Evolutionary conservation across 1,284 basidiomycete genomes (phyloP).

Genomic region (Ganoderma meredithae): DNA sequence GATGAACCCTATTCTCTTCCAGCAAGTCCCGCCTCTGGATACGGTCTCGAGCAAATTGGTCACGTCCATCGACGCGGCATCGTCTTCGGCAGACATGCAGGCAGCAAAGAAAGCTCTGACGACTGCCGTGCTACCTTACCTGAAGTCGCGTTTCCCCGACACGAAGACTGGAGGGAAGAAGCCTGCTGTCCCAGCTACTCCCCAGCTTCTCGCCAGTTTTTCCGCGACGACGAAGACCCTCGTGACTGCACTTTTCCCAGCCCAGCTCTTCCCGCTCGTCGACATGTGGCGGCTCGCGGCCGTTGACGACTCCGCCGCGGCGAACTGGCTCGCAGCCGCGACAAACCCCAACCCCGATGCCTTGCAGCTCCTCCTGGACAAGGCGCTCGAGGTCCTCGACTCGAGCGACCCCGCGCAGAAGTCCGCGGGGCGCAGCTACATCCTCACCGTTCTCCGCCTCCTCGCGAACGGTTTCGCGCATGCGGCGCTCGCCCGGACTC

Average conservation of each 20-base stretch:
- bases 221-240: constrained; percentile 56
- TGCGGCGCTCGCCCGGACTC: constrained; percentile 55
- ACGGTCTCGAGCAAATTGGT: constrained; percentile 69
- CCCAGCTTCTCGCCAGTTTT: constrained; percentile 53
- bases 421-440: constrained; percentile 53
- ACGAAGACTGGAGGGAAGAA: constrained; percentile 34
- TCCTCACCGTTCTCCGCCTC: constrained; percentile 77
- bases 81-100: constrained; percentile 44
- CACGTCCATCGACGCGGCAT: constrained; percentile 62
- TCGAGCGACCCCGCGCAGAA: constrained; percentile 37
- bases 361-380: constrained; percentile 52
- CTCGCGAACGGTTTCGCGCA: constrained; percentile 78
- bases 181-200: constrained; percentile 32
- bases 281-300: constrained; percentile 87
- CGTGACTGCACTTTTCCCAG: constrained; percentile 54
- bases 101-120: constrained; percentile 60
- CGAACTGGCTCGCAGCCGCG: constrained; percentile 55
- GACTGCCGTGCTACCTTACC: constrained; percentile 63
- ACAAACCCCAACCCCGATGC: constrained; percentile 45
- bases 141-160: constrained; percentile 60
- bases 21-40: constrained; percentile 73
- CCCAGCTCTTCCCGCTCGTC: constrained; percentile 80
- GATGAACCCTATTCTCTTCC: constrained; percentile 79
- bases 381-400: constrained; percentile 46
- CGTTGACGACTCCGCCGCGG: constrained; percentile 62